A percentile compares a stretch with the other conserved stretches of the same genome.
These are phyloP conservation scores for Fonsecaea monophora DNA, from an alignment of 2,329 filamentous ascomycete species.

Conservation along the genomic window DNA sequence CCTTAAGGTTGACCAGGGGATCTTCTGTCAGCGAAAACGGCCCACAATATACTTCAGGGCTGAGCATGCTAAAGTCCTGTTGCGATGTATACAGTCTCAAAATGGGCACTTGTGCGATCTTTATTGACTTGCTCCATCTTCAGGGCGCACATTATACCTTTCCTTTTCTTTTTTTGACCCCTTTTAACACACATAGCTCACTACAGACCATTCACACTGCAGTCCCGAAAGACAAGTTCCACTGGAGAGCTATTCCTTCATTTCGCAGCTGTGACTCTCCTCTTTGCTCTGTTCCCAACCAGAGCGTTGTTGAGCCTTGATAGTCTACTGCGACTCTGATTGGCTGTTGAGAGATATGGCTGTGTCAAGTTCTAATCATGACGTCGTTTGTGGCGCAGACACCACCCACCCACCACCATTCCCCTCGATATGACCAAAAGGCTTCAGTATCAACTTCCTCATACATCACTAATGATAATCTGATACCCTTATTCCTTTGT, in stretches of 20 bases:
- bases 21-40: neutral
- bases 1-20: neutral
- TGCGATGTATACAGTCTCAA: neutral
- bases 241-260: neutral
- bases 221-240: neutral
- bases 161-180: neutral
- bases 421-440: conserved; percentile 7
- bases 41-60: neutral
- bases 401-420: conserved; percentile 1
- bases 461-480: conserved; percentile 6
- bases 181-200: neutral
- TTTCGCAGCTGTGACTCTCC: neutral
- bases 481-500: conserved; percentile 8
- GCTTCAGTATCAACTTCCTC: conserved; percentile 6
- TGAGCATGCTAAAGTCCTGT: neutral
- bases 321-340: neutral
- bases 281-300: neutral
- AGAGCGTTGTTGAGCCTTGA: neutral
- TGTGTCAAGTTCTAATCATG: conserved; percentile 16
- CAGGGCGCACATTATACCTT: neutral
- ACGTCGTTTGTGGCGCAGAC: conserved; percentile 29
- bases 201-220: neutral
- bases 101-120: too few species aligned
- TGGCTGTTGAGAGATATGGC: conserved; percentile 16
- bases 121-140: neutral